Percentiles rank a stretch among this genome's conserved stretches.
phyloP scores from a whole-genome alignment of 441 rosid species.

The Adansonia madagascariensis region DNA sequence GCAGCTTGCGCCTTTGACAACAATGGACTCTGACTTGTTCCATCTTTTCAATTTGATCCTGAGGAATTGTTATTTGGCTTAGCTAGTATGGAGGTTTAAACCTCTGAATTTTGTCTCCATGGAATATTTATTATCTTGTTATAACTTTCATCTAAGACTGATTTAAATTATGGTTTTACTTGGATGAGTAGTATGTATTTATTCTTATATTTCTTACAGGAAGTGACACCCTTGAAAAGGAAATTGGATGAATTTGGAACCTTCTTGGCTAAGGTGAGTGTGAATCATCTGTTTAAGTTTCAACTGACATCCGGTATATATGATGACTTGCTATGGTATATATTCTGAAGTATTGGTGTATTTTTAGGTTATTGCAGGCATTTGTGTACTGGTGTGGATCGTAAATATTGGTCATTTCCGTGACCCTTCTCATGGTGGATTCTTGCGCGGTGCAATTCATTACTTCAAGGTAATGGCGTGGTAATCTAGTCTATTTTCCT shows the following conservation, averaged over 20 bases:
- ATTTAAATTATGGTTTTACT: slow-evolving; percentile 9
- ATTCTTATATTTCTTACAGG: slow-evolving; percentile 51
- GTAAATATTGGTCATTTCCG: slow-evolving; percentile 96
- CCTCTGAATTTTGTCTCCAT: neutral
- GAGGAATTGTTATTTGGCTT: slow-evolving; percentile 5
- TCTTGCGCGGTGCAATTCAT: slow-evolving; percentile 93
- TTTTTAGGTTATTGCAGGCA: slow-evolving; percentile 94
- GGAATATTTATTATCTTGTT: neutral
- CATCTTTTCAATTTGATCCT: slow-evolving; percentile 1
- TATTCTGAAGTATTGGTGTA: slow-evolving; percentile 32
- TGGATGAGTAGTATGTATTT: neutral
- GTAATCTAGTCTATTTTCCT: neutral
- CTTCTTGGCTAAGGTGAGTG: slow-evolving; percentile 92
- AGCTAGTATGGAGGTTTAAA: slow-evolving; percentile 6
- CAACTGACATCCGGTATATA: slow-evolving; percentile 12
- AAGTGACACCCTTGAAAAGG: slow-evolving; percentile 92
- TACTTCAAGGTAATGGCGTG: slow-evolving; percentile 77
- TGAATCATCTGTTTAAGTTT: slow-evolving; percentile 14
- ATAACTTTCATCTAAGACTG: slow-evolving; percentile 9
- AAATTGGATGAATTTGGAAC: slow-evolving; percentile 98
- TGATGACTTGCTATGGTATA: neutral
- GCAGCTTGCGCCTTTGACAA: no score
- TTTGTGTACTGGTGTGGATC: slow-evolving; percentile 94
- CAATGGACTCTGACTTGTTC: no score
- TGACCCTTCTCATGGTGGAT: slow-evolving; percentile 97